Evolutionary conservation across 257 asterid genomes (phyloP).

Genomic region (Solanum microdontum): DNA sequence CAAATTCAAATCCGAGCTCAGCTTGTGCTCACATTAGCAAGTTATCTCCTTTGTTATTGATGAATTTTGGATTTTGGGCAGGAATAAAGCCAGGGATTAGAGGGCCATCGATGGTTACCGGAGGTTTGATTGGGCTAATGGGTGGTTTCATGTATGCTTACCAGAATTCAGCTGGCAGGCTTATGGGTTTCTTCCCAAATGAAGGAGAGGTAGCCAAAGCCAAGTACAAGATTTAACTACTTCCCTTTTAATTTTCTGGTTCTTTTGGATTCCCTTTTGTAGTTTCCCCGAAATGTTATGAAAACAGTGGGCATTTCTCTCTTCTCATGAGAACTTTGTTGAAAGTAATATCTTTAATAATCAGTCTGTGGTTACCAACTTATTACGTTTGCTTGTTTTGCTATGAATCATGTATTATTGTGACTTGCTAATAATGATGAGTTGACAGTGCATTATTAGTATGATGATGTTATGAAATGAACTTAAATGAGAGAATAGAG

Average conservation of each 20-base stretch:
- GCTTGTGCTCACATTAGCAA: neutral
- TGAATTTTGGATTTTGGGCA: neutral
- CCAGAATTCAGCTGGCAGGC: conserved; percentile 95
- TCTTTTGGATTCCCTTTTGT: neutral
- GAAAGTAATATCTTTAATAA: neutral
- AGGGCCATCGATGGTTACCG: conserved; percentile 99
- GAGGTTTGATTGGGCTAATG: conserved; percentile 80
- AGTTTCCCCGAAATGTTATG: neutral
- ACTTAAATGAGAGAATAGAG: neutral
- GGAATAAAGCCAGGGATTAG: conserved; percentile 88
- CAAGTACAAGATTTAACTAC: conserved; percentile 55
- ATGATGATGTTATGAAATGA: neutral
- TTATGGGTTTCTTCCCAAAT: conserved; percentile 96
- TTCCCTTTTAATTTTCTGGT: neutral
- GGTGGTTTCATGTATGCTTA: conserved; percentile 98
- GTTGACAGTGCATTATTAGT: neutral
- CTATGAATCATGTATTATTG: neutral
- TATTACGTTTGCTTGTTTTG: neutral
- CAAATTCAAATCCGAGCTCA: neutral
- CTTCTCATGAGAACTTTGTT: neutral
- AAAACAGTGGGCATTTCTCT: neutral
- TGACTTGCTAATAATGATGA: neutral
- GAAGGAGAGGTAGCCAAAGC: conserved; percentile 91
- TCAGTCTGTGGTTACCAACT: neutral
- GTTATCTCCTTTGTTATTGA: neutral